Evolutionary conservation across 305 asterid genomes (phyloP), one percentile per base, ranked within the genome.

Genomic region (Ajuga reptans): DNA sequence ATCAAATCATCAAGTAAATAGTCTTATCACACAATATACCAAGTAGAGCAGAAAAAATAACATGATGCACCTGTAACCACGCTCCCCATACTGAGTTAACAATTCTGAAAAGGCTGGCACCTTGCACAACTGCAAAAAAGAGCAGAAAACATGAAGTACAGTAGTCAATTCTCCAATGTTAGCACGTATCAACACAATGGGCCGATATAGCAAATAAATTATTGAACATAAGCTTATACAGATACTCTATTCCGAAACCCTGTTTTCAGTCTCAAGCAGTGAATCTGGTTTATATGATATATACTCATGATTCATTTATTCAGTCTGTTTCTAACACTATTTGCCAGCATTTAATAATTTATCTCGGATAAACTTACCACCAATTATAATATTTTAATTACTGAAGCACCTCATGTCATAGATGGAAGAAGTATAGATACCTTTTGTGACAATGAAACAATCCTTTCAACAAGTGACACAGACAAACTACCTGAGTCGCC

Each of bases 401-500:
- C 42, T 64, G 50, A 61, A 46, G 60, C 70, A 51, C 68, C 68
- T 46, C 60, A 62, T 61, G 34, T 31, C 6, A 73, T 24, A 52
- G 6, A 16, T 12, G 51, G 36, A 27, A 10, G 57, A 46, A 64
- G 63, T 61, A 69, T 21, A 54, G 14, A 62, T 76, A 94, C 99
- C 97, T 91, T 91, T 63, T 82, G 82, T 31, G 85, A 84, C 82
- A 94, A 69, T 4, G 72, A 41, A 68, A 53, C 64, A 54, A 84
- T 78, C 84, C 80, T 85, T 76, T 81, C 95, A 61, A 79, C 76
- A 7, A 94, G 84, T 52, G 88, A 80, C 64, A 88, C 81, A 24
- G 99, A 91, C 72, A 91, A 76, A 78, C 94, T 88, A 69, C 98
- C 96, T 59, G 69, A 76, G 69, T 85, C 88, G 5, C 91, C 90